Evolutionary conservation across 768 basidiomycete species (phyloP), one percentile per base, ranked within the genome.

Genomic region (Tulasnella sp.): DNA sequence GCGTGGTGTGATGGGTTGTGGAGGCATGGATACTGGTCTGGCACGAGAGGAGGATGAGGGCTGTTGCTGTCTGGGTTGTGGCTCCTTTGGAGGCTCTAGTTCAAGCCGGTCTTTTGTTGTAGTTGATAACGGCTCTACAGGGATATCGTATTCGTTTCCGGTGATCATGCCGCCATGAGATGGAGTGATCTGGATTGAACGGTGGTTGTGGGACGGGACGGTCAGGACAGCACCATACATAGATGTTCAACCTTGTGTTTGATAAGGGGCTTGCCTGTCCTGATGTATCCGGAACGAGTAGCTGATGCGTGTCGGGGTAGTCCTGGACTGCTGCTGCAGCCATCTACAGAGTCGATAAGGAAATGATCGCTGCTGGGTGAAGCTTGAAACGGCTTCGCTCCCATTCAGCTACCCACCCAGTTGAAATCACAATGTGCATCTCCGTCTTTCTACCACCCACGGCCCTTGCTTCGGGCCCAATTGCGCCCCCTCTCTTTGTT

Each of bases 1-100:
- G 45, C 45, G 22, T 19, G 69, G 59, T 52, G 63, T 68, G 66
- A 70, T 78, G 22, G 77, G 65, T 69, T 83, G 83, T 10, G 85
- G 84, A 44, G 85, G 85, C 80, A 87, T 83, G 8, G 86, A 87
- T 51, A 84, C 74, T 49, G 85, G 85, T 44, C 84, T 74, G 59
- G 81, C 80, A 64, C 76, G 63, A 21, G 60, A 65, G 65, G 69
- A 44, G 65, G 60, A 31, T 22, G 66, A 62, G 42, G 65, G 63
- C 48, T 66, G 48, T 55, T 51, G 64, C 52, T 60, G 67, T 51
- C 57, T 62, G 61, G 1, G 63, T 65, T 70, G 60, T 45, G 68
- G 66, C 11, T 66, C 58, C 55, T 69, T 66, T 17, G 70, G 65
- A 25, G 67, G 75, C 63, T 71, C 72, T 53, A 73, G 21, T 68